phyloP scores from a whole-genome alignment of 768 basidiomycete species.

The Leccinum uliginosum region DNA sequence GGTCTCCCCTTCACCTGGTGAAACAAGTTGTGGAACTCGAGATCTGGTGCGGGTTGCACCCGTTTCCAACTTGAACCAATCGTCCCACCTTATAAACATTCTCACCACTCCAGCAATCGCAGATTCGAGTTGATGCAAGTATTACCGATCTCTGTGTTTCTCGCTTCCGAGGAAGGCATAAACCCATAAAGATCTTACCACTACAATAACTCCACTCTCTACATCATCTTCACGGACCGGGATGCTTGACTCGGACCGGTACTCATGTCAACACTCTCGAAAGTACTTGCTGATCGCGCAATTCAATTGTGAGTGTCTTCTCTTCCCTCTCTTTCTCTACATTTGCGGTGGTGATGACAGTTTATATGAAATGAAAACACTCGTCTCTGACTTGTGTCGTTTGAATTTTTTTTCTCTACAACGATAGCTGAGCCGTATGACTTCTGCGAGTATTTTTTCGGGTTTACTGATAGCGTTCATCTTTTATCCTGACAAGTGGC shows the following conservation, averaged over 20 bases:
- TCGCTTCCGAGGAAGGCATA: not conserved
- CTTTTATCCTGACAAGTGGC: not conserved
- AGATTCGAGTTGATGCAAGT: not conserved
- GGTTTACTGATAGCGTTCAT: too few species aligned
- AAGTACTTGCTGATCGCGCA: not conserved
- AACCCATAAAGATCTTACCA: not conserved
- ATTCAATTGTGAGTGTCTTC: constrained; percentile 21
- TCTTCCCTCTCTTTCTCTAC: constrained; percentile 1
- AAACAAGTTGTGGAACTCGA: not conserved
- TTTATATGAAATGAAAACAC: constrained; percentile 68
- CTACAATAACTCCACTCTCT: not conserved
- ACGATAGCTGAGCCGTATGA: constrained; percentile 71
- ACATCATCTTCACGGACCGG: not conserved
- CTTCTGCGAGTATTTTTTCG: constrained; percentile 1
- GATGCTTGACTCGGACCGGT: not conserved
- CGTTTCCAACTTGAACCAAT: not conserved
- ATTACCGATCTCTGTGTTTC: not conserved
- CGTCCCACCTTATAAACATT: not conserved
- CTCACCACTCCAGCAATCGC: not conserved
- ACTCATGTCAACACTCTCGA: not conserved
- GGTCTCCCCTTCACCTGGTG: not conserved
- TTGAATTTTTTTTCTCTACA: constrained; percentile 66
- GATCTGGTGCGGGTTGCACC: not conserved
- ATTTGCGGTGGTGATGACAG: constrained; percentile 47
- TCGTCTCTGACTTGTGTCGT: constrained; percentile 37